Percentiles rank a stretch among this genome's conserved stretches.
These are phyloP conservation scores for Claviceps pusilla DNA, from an alignment of 2,329 filamentous ascomycete genomes.

Conservation along the genomic window DNA sequence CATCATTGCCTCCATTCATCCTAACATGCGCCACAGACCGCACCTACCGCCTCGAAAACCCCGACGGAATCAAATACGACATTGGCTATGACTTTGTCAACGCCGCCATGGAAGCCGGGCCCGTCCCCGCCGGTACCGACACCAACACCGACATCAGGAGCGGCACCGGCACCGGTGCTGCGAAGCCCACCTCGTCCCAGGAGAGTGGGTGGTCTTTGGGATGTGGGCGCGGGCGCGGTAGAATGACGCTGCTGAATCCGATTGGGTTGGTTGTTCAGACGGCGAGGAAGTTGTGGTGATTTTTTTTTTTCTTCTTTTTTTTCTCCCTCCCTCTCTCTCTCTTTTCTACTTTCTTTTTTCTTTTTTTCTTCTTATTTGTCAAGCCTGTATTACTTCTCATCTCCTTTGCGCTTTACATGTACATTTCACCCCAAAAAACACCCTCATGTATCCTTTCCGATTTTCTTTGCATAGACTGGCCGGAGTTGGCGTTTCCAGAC, in stretches of 20 bases:
- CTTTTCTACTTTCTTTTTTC: background rate
- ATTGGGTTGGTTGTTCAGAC: background rate
- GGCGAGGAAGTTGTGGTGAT: background rate
- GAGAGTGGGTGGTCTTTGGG: background rate
- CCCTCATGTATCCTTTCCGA: no score
- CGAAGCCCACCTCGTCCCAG: conserved; percentile 1
- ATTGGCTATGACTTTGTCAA: conserved; percentile 11
- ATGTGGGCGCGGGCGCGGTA: background rate
- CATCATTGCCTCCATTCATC: no score
- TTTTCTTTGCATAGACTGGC: no score
- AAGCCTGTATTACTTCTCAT: no score
- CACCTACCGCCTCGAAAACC: conserved; percentile 8
- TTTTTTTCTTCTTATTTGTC: background rate
- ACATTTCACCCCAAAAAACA: no score
- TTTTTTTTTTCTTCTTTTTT: background rate
- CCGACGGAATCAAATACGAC: conserved; percentile 11
- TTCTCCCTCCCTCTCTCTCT: background rate
- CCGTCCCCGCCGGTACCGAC: background rate
- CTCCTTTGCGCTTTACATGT: no score
- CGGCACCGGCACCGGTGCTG: background rate
- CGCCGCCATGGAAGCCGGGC: conserved; percentile 6
- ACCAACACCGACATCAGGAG: background rate
- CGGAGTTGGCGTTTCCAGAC: no score
- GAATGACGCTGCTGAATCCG: conserved; percentile 2
- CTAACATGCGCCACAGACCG: conserved; percentile 1